These are phyloP conservation scores for Silene coronaria DNA, from an alignment of 179 eudicot genomes.

Conservation along the genomic window DNA sequence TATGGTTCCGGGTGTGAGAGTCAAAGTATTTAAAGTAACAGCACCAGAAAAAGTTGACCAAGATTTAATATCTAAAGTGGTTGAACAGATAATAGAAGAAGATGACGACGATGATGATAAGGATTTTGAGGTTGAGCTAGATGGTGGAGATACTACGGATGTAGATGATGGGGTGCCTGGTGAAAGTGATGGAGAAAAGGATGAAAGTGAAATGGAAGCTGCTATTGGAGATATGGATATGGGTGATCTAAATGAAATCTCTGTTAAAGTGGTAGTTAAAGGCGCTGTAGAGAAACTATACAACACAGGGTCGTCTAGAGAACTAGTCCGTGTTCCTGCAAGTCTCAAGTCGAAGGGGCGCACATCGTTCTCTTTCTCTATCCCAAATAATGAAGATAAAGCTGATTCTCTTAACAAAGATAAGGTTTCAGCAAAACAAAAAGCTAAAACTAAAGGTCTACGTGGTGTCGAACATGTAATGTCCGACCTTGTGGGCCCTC, in stretches of 20 bases:
- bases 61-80: slow-evolving; percentile 65
- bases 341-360: slow-evolving; percentile 63
- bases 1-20: slow-evolving; percentile 84
- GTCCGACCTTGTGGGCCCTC: slow-evolving; percentile 61
- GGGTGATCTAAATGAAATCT: slow-evolving; percentile 50
- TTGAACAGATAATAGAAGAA: slow-evolving; percentile 74
- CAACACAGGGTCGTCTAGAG: slow-evolving; percentile 30
- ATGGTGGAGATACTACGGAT: slow-evolving; percentile 45
- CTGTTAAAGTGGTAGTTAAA: slow-evolving; percentile 56
- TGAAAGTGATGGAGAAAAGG: slow-evolving; percentile 55
- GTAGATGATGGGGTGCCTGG: slow-evolving; percentile 44
- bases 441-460: slow-evolving; percentile 40
- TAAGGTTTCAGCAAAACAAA: slow-evolving; percentile 33
- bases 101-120: slow-evolving; percentile 63
- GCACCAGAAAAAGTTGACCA: slow-evolving; percentile 59
- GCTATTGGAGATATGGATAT: slow-evolving; percentile 33
- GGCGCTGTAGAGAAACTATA: slow-evolving; percentile 44
- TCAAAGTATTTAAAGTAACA: slow-evolving; percentile 76
- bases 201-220: slow-evolving; percentile 49
- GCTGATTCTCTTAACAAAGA: slow-evolving; percentile 35
- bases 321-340: slow-evolving; percentile 77
- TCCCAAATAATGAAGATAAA: slow-evolving; percentile 49
- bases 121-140: slow-evolving; percentile 45
- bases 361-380: slow-evolving; percentile 56
- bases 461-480: slow-evolving; percentile 54